A percentile compares a stretch with the other conserved stretches of the same genome.
These are phyloP conservation scores for Tarenaya hassleriana DNA, from an alignment of 345 rosid species.

Conservation along the genomic window DNA sequence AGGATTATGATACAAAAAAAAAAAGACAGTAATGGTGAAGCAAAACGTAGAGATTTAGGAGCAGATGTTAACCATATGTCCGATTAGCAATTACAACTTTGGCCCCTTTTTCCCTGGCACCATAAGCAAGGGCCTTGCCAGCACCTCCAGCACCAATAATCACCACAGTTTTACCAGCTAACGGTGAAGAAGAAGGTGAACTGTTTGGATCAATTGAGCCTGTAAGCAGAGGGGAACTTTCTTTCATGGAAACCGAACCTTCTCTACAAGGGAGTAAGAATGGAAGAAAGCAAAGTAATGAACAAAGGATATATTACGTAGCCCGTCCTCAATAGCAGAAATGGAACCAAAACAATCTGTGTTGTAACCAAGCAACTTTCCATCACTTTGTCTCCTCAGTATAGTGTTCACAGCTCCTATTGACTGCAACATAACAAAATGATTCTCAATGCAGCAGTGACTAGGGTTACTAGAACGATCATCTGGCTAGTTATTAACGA, in stretches of 20 bases:
- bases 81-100: constrained; percentile 84
- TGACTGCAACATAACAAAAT: constrained; percentile 43
- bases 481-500: constrained; percentile 7
- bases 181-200: constrained; percentile 40
- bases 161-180: constrained; percentile 74
- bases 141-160: constrained; percentile 98
- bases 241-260: constrained; percentile 15
- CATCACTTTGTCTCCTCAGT: constrained; percentile 63
- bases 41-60: neutral
- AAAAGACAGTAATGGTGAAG: neutral
- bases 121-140: constrained; percentile 92
- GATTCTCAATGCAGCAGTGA: constrained; percentile 9
- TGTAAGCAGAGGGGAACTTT: constrained; percentile 25
- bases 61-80: constrained; percentile 49
- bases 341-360: constrained; percentile 91
- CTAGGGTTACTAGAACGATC: constrained; percentile 3
- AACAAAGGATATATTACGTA: constrained; percentile 47
- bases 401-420: constrained; percentile 97
- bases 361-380: constrained; percentile 75
- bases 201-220: constrained; percentile 33
- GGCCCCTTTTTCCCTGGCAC: constrained; percentile 90
- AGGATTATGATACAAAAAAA: neutral
- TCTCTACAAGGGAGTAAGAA: constrained; percentile 7
- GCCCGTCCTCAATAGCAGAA: constrained; percentile 92
- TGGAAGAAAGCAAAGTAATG: neutral